Evolutionary conservation across 1,284 basidiomycete species (phyloP), one percentile per base, ranked within the genome.

Genomic region (Tilletiaria anomala): DNA sequence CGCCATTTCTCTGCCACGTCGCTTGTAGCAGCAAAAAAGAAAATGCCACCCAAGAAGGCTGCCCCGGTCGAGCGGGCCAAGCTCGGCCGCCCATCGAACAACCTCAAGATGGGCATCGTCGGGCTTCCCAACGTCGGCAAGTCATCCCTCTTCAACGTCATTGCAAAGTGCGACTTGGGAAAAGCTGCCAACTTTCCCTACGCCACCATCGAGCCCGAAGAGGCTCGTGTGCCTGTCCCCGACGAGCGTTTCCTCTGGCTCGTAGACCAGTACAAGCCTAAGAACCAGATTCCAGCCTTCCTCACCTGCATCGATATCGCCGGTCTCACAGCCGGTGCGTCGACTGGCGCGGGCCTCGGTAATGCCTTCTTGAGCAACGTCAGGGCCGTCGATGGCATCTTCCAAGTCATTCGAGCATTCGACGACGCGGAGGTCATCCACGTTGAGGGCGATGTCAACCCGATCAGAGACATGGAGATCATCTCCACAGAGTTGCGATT

Each of bases 181-280:
- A 91, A 93, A 70, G 80, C 86, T 35, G 88, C 88, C 70, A 99
- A 99, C 75, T 99, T 93, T 69, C 93, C 93, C 15, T 99, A 96
- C 63, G 88, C 88, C 11, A 94, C 89, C 40, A 93, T 94, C 45
- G 67, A 65, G 37, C 54, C 61, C 10, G 61, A 68, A 51, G 63
- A 68, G 46, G 87, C 93, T 31, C 85, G 91, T 61, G 87, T 97
- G 48, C 84, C 87, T 29, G 88, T 99, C n/a, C 93, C 93, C 6
- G 93, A 99, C 66, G 68, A 76, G 17, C 82, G 93, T 43, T 96
- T 97, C 62, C 81, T 87, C 47, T 97, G 89, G 89, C 78, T 99
- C 22, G 82, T 77, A 65, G 77, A 84, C 18, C 68, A 77, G 16
- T 97, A 96, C 76, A 94, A 96, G 70, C 91, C 93, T 15, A 76